Evolutionary conservation across 2,329 filamentous ascomycete species (phyloP), one percentile per base, ranked within the genome.

Genomic region (Trichoderma brevicompactum): DNA sequence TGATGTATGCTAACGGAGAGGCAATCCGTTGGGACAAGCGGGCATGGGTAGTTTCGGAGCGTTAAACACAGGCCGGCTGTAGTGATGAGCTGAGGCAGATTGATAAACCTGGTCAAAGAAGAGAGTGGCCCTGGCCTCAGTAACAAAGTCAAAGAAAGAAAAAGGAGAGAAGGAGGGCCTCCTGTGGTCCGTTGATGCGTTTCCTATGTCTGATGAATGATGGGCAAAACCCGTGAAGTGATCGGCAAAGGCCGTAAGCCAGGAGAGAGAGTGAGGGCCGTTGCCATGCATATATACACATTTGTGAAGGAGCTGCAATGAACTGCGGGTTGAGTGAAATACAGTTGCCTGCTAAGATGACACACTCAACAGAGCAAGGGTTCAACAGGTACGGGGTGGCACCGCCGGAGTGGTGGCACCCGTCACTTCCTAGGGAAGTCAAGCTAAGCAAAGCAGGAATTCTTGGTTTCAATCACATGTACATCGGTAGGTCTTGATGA

Each of bases 271-370:
- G 15, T 8, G n/a, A 23, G 13, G 44, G 34, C 23, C 15, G 40
- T 50, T 50, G 49, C 43, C 56, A 38, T 50, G 28, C 7, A 40
- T 23, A 66, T 64, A 53, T 50, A 64, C 56, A 52, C 48, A 23
- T 23, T 13, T 38, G n/a, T 49, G 32, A n/a, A 34, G 41, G 9
- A 19, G 53, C 41, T 8, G 8, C n/a, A 46, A 23, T 28, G 23
- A 23, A 63, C 23, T 46, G 50, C 38, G 36, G 28, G 28, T n/a
- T 52, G n/a, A 46, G 15, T 28, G 43, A 46, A 28, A 46, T 48
- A 36, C 15, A 61, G 41, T 40, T 36, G 13, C 56, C 44, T 49
- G 13, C 17, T n/a, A 32, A 44, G 56, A 8, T 48, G 43, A 46
- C 52, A 52, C 58, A 55, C 44, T 34, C 36, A n/a, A 17, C 19